Evolutionary conservation across 495 filamentous ascomycete genomes (phyloP).

Genomic region (Neurospora sp.): DNA sequence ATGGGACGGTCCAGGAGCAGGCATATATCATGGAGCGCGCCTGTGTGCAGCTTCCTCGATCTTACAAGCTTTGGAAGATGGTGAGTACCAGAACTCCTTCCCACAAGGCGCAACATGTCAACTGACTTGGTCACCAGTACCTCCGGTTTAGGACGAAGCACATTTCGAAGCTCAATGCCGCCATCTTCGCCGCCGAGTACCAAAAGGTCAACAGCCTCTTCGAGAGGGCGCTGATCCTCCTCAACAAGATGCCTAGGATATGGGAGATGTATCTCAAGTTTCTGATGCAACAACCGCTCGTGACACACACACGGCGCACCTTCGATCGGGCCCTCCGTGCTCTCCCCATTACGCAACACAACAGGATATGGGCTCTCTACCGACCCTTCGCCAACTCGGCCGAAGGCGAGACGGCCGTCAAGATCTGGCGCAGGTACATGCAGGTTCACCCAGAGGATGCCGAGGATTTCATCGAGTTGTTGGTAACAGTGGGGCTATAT

Average conservation of each 20-base stretch:
- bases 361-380: conserved; percentile 92
- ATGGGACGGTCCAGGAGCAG: conserved; percentile 81
- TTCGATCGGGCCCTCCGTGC: conserved; percentile 93
- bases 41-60: conserved; percentile 78
- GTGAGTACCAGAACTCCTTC: conserved; percentile 30
- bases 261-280: conserved; percentile 98
- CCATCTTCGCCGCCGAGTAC: conserved; percentile 70
- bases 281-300: conserved; percentile 77
- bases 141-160: conserved; percentile 78
- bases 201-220: conserved; percentile 92
- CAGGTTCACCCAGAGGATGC: conserved; percentile 94
- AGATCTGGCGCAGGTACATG: conserved; percentile 94
- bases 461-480: conserved; percentile 86
- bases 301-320: conserved; percentile 80
- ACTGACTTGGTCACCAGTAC: conserved; percentile 45
- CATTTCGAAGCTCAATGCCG: conserved; percentile 72
- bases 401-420: conserved; percentile 80
- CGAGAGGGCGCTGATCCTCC: conserved; percentile 82
- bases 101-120: not conserved
- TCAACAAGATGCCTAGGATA: conserved; percentile 98
- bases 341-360: conserved; percentile 93
- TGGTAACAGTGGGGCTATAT: conserved; percentile 73
- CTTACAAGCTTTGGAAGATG: conserved; percentile 98
- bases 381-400: conserved; percentile 87
- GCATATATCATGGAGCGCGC: conserved; percentile 93